Percentiles rank a stretch among this genome's conserved stretches.
These are phyloP conservation scores for Arthrobotrys pseudoclavata DNA, from an alignment of 2,329 filamentous ascomycete species.

Conservation along the genomic window DNA sequence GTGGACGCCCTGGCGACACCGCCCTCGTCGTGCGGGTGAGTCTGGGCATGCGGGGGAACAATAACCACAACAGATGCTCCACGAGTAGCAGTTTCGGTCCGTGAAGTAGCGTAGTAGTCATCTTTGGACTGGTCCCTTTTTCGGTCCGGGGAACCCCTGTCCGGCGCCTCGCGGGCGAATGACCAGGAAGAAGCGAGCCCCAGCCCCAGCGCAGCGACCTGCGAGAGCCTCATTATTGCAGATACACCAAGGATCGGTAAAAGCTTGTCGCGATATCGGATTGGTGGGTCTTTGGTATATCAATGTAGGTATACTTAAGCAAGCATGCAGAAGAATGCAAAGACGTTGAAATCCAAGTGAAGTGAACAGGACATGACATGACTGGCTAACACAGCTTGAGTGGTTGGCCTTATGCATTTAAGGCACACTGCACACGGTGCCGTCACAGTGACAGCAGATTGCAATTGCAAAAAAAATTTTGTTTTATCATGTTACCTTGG, in stretches of 20 bases:
- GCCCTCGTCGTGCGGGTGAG: slow-evolving; percentile 12
- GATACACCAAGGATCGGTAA: slow-evolving; percentile 22
- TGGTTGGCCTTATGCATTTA: slow-evolving; percentile 9
- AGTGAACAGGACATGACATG: slow-evolving; percentile 14
- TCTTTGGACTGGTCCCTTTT: slow-evolving; percentile 19
- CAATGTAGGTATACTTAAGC: slow-evolving; percentile 9
- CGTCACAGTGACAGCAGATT: slow-evolving; percentile 5
- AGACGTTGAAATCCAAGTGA: slow-evolving; percentile 10
- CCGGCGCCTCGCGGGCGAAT: slow-evolving; percentile 40
- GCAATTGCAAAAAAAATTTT: too few relatives aligned
- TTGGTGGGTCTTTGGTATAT: slow-evolving; percentile 26
- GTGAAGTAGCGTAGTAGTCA: slow-evolving; percentile 25
- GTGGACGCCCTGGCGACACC: slow-evolving; percentile 12
- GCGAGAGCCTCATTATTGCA: slow-evolving; percentile 39
- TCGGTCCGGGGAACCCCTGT: slow-evolving; percentile 33
- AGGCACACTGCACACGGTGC: slow-evolving; percentile 4
- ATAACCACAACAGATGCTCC: slow-evolving; percentile 25
- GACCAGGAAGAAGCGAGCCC: slow-evolving; percentile 25
- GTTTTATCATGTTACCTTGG: neutral
- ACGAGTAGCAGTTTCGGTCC: slow-evolving; percentile 30
- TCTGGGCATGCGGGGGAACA: slow-evolving; percentile 37
- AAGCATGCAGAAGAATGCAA: slow-evolving; percentile 11
- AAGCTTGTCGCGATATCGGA: slow-evolving; percentile 30
- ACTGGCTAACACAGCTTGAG: slow-evolving; percentile 3
- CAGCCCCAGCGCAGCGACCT: slow-evolving; percentile 30